Percentiles rank a stretch among this genome's conserved stretches.
Conservation (phyloP, 768 basidiomycete species). For the Suillus americanus region DNA sequence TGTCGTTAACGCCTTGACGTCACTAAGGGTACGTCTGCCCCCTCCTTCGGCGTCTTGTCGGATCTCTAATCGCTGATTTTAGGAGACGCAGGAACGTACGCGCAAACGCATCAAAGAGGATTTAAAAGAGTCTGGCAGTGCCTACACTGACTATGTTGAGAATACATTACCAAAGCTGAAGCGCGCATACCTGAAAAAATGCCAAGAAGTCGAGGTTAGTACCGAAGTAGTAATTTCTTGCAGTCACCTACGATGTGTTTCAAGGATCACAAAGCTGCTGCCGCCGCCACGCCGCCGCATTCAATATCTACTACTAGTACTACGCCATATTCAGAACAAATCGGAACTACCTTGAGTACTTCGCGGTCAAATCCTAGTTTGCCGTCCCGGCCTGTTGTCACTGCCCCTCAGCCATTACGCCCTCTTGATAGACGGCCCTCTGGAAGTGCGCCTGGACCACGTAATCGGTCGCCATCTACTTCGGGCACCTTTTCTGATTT, state of each 20-base stretch:
- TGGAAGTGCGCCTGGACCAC: constrained; percentile 47
- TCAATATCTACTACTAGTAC: constrained; percentile 19
- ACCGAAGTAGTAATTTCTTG: not conserved
- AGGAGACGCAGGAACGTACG: constrained; percentile 94
- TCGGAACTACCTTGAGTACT: constrained; percentile 30
- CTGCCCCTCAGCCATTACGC: constrained; percentile 71
- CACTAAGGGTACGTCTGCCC: constrained; percentile 54
- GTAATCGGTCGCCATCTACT: constrained; percentile 80
- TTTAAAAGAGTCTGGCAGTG: constrained; percentile 70
- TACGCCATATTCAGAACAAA: constrained; percentile 31
- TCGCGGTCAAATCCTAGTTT: constrained; percentile 47
- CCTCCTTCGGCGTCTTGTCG: not conserved
- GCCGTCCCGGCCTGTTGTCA: constrained; percentile 53
- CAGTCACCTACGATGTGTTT: constrained; percentile 6
- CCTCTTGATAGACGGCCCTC: constrained; percentile 77
- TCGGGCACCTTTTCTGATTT: constrained; percentile 83
- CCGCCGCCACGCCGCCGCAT: constrained; percentile 34
- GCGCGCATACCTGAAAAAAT: constrained; percentile 77
- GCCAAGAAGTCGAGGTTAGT: constrained; percentile 81
- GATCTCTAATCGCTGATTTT: constrained; percentile 8
- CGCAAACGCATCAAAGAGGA: constrained; percentile 91
- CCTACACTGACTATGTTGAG: constrained; percentile 83
- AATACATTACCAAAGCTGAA: constrained; percentile 79
- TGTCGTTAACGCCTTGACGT: constrained; percentile 67
- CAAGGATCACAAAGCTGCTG: constrained; percentile 67